Evolutionary conservation across 306 rosid genomes (phyloP).

Genomic region (Pterocarpus macrocarpus): DNA sequence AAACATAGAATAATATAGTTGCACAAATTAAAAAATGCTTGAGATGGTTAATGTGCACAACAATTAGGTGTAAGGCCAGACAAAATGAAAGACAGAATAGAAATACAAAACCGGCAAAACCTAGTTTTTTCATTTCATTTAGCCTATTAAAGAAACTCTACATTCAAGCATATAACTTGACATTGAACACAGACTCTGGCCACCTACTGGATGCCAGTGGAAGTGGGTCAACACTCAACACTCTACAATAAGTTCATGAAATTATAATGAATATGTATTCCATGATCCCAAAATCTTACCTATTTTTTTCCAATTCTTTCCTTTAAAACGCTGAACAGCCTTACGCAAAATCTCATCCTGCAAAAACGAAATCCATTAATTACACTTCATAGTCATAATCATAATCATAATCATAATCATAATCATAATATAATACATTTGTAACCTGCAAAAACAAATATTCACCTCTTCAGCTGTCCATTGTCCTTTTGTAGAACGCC

Average conservation of each 20-base stretch:
- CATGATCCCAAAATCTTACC: slow-evolving; percentile 56
- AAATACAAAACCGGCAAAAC: background rate
- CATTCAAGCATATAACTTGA: background rate
- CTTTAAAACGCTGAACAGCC: slow-evolving; percentile 93
- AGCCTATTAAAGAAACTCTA: slow-evolving; percentile 11
- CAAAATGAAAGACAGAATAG: background rate
- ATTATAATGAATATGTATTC: slow-evolving; percentile 19
- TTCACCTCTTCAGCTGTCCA: slow-evolving; percentile 96
- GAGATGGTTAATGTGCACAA: background rate
- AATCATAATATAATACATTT: background rate
- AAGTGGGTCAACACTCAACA: background rate
- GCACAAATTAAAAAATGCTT: slow-evolving; percentile 25
- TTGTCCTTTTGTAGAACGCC: slow-evolving; percentile 99
- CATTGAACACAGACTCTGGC: background rate
- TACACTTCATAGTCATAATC: slow-evolving; percentile 12
- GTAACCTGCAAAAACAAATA: background rate
- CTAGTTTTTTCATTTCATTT: background rate
- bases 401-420: background rate
- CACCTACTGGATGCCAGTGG: slow-evolving; percentile 6
- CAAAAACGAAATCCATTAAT: slow-evolving; percentile 44
- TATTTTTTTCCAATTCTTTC: slow-evolving; percentile 99
- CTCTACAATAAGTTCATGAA: background rate
- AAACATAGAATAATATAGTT: slow-evolving; percentile 29
- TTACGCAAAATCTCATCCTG: slow-evolving; percentile 84
- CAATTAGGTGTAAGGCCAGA: background rate